Evolutionary conservation across 169 alveolate genomes (phyloP).

Genomic region (Plasmodium relictum): DNA sequence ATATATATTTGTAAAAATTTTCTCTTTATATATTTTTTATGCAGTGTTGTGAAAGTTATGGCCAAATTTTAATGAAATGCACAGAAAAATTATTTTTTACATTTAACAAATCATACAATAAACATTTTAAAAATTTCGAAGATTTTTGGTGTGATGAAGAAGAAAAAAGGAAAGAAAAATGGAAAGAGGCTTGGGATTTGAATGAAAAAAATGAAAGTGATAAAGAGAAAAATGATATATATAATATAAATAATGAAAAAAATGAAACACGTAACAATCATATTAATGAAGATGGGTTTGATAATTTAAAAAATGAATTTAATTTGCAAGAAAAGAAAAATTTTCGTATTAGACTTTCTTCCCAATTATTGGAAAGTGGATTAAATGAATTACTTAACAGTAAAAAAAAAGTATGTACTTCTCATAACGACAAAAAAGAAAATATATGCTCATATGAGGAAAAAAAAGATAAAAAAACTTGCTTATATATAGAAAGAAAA

Average conservation of each 20-base stretch:
- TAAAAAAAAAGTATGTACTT: conserved; percentile 19
- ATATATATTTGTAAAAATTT: conserved; percentile 3
- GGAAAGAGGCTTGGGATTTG: conserved; percentile 41
- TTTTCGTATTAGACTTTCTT: conserved; percentile 68
- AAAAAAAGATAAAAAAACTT: conserved; percentile 50
- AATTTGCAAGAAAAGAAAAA: conserved; percentile 54
- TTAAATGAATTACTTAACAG: conserved; percentile 13
- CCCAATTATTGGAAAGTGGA: conserved; percentile 58
- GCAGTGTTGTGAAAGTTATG: conserved; percentile 67
- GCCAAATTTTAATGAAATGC: conserved; percentile 63
- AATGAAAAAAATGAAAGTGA: conserved; percentile 29
- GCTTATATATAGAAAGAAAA: conserved; percentile 57
- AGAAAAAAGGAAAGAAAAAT: conserved; percentile 52
- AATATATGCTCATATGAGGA: conserved; percentile 12
- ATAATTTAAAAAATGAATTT: conserved; percentile 21
- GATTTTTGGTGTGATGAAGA: conserved; percentile 73
- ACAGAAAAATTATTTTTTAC: conserved; percentile 61
- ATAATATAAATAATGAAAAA: conserved; percentile 10
- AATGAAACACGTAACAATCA: conserved; percentile 7
- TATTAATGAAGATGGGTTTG: neutral
- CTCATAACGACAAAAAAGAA: conserved; percentile 12
- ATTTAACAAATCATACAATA: conserved; percentile 47
- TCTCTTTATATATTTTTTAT: neutral
- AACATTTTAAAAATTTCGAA: conserved; percentile 56
- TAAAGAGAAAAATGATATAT: conserved; percentile 17